These are phyloP conservation scores for Cryptococcus maquisensis DNA, from an alignment of 1,284 basidiomycete genomes.

Conservation along the genomic window DNA sequence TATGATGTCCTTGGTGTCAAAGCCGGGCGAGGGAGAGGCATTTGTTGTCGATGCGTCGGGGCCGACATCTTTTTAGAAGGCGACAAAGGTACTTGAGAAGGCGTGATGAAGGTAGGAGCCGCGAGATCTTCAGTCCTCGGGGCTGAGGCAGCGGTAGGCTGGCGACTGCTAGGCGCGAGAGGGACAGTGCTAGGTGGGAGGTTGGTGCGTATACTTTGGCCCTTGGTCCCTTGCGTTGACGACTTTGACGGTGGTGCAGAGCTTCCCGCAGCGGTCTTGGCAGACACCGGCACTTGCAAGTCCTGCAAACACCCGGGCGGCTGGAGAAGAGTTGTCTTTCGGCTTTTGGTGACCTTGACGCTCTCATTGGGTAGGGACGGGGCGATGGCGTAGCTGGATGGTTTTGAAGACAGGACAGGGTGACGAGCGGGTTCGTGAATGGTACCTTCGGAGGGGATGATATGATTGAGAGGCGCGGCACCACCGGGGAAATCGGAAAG, in stretches of 20 bases:
- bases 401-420: constrained; percentile 2
- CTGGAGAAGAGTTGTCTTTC: not conserved
- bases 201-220: not conserved
- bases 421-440: constrained; percentile 2
- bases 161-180: not conserved
- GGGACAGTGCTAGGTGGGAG: not conserved
- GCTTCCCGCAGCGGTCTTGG: not conserved
- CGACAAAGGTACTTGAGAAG: constrained; percentile 1
- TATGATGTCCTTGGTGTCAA: constrained; percentile 13
- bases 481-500: constrained; percentile 4
- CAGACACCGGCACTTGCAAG: constrained; percentile 2
- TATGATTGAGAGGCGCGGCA: not conserved
- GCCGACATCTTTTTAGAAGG: not conserved
- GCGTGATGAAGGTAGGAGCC: not conserved
- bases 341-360: not conserved
- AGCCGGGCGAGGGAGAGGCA: constrained; percentile 26
- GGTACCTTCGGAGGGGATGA: constrained; percentile 1
- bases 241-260: not conserved
- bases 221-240: constrained; percentile 1
- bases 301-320: not conserved
- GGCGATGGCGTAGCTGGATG: not conserved
- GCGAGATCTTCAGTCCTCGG: not conserved
- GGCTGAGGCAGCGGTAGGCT: not conserved
- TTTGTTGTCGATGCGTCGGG: constrained; percentile 17
- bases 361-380: not conserved